Evolutionary conservation across 73 alveolate species (phyloP), one percentile per base, ranked within the genome.

Genomic region (Paramecium bursaria): DNA sequence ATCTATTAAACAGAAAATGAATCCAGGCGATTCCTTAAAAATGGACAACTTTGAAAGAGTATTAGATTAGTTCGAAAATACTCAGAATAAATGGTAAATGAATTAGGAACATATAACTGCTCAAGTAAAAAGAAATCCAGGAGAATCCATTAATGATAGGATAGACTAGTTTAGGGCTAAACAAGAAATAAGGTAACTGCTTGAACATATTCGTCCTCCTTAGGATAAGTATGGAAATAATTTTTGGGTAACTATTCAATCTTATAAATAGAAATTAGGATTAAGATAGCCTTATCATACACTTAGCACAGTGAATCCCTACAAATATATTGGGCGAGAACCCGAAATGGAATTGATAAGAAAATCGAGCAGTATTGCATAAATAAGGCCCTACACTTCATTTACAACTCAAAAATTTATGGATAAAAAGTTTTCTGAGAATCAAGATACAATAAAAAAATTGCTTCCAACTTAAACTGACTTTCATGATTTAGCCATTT

Each of bases 391-490:
- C 33, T 67, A 39, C n/a, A 67, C 22, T 42, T 25, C 82, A 15
- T 67, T 67, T 25, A 35, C 82, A 0, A 25, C 82, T 31, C 53
- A 42, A 42, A 11, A 42, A 15, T 42, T 35, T 67, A 7, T 67
- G 17, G 35, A 67, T 19, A 67, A 67, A 67, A 67, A 67, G 39
- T 47, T 67, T 7, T 67, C 82, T 67, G 82, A 67, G 44, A 67
- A 67, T 21, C 44, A 42, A 25, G 82, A 67, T 42, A 29, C 44
- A 21, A 67, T 67, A 39, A 5, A 14, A 47, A 67, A 67, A 67
- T 42, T 67, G 19, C 33, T 67, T 17, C 82, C 82, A 7, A 67
- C 82, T 10, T 25, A 25, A 27, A 53, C 82, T 39, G 82, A 67
- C 7, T 42, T 39, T 14, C n/a, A n/a, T n/a, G n/a, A n/a, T n/a